Conservation (phyloP, 768 basidiomycete genomes). For the Clitopilus passeckerianus region DNA sequence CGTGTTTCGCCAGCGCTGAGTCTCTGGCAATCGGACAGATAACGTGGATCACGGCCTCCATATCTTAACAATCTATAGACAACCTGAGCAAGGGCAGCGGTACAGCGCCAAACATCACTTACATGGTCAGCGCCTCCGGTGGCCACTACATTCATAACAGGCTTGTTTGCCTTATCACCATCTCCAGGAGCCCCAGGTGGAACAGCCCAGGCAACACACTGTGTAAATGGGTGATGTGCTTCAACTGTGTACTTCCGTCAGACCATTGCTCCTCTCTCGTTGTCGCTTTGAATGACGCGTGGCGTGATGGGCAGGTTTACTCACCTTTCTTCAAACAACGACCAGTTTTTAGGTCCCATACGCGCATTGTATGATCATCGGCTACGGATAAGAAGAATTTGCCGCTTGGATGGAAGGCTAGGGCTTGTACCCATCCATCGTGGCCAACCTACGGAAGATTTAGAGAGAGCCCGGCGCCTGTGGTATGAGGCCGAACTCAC, state of each 20-base stretch:
- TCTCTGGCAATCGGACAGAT: too few species aligned
- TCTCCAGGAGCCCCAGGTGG: not conserved
- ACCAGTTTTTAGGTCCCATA: constrained; percentile 67
- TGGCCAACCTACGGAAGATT: constrained; percentile 20
- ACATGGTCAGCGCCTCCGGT: constrained; percentile 16
- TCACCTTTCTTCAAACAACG: constrained; percentile 63
- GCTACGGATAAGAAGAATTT: constrained; percentile 65
- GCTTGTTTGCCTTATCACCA: constrained; percentile 9
- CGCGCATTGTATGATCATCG: constrained; percentile 68
- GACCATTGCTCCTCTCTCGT: too few species aligned
- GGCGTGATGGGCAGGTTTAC: constrained; percentile 49
- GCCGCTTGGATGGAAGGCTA: constrained; percentile 69
- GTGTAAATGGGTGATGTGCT: constrained; percentile 8
- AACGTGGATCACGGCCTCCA: too few species aligned
- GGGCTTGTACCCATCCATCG: constrained; percentile 68
- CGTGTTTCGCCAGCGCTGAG: too few species aligned
- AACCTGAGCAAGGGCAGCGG: too few species aligned
- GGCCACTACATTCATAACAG: constrained; percentile 17
- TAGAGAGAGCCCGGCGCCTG: not conserved
- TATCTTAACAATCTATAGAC: too few species aligned
- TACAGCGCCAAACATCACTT: not conserved
- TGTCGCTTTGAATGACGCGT: not conserved
- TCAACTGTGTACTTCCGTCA: constrained; percentile 1
- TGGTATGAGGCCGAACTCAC: constrained; percentile 27
- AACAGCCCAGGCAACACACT: constrained; percentile 10